Evolutionary conservation across 1,284 basidiomycete species (phyloP), one percentile per base, ranked within the genome.

Genomic region (Microbotryum violaceum): DNA sequence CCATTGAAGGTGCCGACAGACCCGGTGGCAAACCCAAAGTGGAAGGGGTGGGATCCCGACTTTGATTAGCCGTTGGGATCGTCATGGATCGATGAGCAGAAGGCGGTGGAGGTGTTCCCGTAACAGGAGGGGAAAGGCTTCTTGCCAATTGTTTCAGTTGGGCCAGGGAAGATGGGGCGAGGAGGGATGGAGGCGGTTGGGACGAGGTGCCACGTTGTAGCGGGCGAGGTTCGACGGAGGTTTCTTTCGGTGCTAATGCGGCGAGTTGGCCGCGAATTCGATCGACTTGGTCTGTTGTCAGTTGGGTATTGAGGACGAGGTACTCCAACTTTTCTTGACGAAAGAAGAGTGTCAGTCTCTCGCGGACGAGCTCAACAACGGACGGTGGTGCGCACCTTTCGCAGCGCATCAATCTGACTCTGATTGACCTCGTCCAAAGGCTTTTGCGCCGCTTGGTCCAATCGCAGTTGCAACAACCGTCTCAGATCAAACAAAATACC

Each of bases 201-300:
- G 37, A 42, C 1, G 37, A 42, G 10, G 37, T 16, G 37, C 16
- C 37, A 12, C 37, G 37, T 42, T 42, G 2, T 3, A 16, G 5
- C 4, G 37, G 37, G 16, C 37, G 37, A 42, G 37, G 37, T 42
- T 42, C 37, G 37, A 42, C 12, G 14, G 37, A 42, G 37, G 14
- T 42, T 42, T 42, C 37, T 42, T 42, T 42, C 14, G 37, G 81
- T 29, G 84, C 80, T 21, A 91, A 77, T 37, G 81, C 79, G 45
- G 87, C 85, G 7, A 94, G 75, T 72, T 91, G 89, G 42, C 77
- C 75, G 0, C 91, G 79, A 58, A 94, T 92, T 72, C 90, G 87
- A 48, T 80, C 80, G 31, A 93, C 79, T 72, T 93, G 88, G 29
- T 83, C 82, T 69, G 87, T 84, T 2, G 88, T 88, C 20, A 92